Base-by-base conservation (phyloP, 768 basidiomycete genomes). In the Stropharia rugosoannulata region DNA sequence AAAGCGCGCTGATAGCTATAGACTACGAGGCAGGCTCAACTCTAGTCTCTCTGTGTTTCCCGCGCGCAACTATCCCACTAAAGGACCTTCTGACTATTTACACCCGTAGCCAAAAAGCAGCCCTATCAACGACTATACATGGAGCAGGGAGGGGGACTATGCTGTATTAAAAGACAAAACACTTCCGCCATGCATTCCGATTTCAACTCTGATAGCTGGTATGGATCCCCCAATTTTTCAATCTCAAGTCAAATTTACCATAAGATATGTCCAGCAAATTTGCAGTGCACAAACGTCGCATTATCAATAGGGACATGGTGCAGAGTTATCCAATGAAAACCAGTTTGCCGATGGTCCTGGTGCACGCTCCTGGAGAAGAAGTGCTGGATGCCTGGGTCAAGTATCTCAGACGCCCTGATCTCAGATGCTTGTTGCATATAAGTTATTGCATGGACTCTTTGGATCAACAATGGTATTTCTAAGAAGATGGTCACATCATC, bases 121-220 rank as follows among this genome's bases (percentile, higher is more conserved):
- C n/a, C n/a, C n/a, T n/a, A n/a, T n/a, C n/a, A n/a, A n/a, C n/a
- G n/a, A 86, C 48, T 84, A 82, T 59, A 81, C 81, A 0, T 86
- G 84, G 85, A 66, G 74, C 1, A 68, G 69, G 75, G 10, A 69
- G 70, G 0, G 75, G n/a, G n/a, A 78, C 7, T 81, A 80, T 47
- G 70, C 75, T 0, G 68, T 71, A 0, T 86, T 63, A 64, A 78
- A 81, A 51, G 80, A 77, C n/a, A 78, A 75, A 41, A 57, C 67
- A 4, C 80, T 83, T 54, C 81, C 84, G 32, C 74, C 81, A 1
- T 76, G 75, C 0, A 78, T 84, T 39, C 85, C 85, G 2, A 62
- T 85, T 12, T 79, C 81, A 0, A 78, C 78, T 0, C 67, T 85
- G 56, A 66, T 86, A 13, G 68, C 76, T 57, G 85, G 83, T 80